Conservation (phyloP, 257 asterid genomes). For the Nicotiana tomentosiformis region DNA sequence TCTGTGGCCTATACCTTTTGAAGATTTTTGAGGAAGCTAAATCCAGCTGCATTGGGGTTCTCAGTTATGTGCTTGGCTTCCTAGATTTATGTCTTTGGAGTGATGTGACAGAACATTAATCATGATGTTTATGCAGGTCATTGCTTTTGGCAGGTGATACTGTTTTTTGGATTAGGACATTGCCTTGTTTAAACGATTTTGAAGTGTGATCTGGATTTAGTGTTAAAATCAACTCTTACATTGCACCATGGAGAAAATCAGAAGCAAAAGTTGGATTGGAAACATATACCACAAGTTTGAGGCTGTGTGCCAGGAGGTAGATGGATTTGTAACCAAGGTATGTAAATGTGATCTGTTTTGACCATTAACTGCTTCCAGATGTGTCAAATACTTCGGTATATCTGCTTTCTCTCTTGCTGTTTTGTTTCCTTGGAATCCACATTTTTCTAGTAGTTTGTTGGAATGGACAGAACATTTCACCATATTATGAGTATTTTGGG, state of each 20-base stretch:
- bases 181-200: neutral
- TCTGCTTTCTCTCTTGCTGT: constrained; percentile 12
- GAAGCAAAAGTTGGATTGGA: constrained; percentile 54
- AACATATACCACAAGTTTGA: constrained; percentile 60
- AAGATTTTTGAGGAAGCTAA: neutral
- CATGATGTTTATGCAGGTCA: neutral
- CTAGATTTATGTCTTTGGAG: neutral
- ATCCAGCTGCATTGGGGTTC: neutral
- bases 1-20: neutral
- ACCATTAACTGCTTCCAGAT: neutral
- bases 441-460: neutral
- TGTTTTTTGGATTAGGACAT: neutral
- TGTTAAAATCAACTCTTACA: neutral
- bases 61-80: neutral
- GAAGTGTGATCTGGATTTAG: neutral
- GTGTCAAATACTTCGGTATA: neutral
- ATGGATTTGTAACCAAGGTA: constrained; percentile 65
- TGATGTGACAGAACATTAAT: neutral
- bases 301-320: constrained; percentile 61
- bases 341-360: neutral
- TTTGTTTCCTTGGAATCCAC: constrained; percentile 5
- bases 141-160: constrained; percentile 1
- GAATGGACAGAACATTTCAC: neutral
- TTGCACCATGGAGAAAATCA: constrained; percentile 10
- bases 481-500: neutral